Base-by-base conservation (phyloP, 1,139 yeast species). In the Scheffersomyces cryptocercus region DNA sequence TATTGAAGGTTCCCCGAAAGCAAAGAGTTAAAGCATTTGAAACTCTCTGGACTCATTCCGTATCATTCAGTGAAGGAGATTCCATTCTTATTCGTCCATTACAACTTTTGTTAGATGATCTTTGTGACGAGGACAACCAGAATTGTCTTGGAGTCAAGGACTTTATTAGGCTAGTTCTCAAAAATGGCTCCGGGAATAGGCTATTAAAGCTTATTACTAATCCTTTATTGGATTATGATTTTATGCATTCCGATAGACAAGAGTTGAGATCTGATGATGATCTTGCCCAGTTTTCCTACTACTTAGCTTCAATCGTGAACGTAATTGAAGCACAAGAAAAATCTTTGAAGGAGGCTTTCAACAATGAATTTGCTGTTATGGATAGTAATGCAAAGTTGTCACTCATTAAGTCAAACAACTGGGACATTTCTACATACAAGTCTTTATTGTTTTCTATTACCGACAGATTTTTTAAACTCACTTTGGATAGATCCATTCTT, bases 361-460 rank as follows among this genome's bases (percentile, higher is more conserved):
- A 70, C 36, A 68, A 75, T 29, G 89, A 84, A 49, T 59, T 82
- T 38, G 81, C 82, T 5, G 80, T 80, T 0, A 69, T 82, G 53
- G 82, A 73, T 59, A 73, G 70, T 41, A 70, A 75, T 37, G 67
- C 47, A 47, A 75, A 67, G 46, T 59, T 62, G 40, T 56, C 58
- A 11, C 57, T 74, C 3, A 59, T 76, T 10, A 62, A 59, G 28
- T 50, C 66, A 0, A 74, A 75, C 44, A 59, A 65, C 11, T 77
- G 83, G 82, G 80, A 78, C 44, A 69, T 81, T 5, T 80, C 88
- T 0, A 82, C 87, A 0, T 85, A 85, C 57, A 82, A 83, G 51
- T 75, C 81, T 5, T 67, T 85, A 31, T 55, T 82, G 0, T 52
- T 82, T 13, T 65, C 70, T 33, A 62, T 79, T 2, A 52, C 83